Conservation (phyloP, 345 rosid species). For the rapeseed (Brassica napus) region DNA sequence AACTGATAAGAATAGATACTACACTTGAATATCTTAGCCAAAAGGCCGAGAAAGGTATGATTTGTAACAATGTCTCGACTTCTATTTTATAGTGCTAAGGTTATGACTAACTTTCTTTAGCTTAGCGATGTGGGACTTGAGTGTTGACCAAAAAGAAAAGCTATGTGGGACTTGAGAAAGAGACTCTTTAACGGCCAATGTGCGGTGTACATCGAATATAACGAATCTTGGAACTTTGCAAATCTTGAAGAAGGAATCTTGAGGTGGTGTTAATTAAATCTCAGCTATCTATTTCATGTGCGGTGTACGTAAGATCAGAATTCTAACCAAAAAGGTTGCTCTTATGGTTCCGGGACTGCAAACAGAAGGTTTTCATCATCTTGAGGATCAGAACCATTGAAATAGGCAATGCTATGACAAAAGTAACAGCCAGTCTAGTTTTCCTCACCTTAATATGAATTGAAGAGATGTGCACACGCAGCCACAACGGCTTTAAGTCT, state of each 20-base stretch:
- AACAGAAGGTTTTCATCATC: background rate
- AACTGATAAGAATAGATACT: slow-evolving; percentile 66
- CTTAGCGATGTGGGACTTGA: background rate
- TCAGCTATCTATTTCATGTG: background rate
- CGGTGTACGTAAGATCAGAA: background rate
- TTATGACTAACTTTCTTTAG: background rate
- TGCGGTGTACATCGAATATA: too few species aligned
- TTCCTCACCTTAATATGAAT: background rate
- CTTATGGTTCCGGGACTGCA: background rate
- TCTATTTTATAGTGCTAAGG: background rate
- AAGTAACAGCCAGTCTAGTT: background rate
- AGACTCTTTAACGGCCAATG: background rate
- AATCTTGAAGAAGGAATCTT: background rate
- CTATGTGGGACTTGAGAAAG: background rate
- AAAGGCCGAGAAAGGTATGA: slow-evolving; percentile 70
- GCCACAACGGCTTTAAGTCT: background rate
- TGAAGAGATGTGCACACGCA: background rate
- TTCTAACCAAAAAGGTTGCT: background rate
- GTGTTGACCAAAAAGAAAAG: background rate
- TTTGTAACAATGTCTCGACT: fast-evolving
- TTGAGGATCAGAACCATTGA: background rate
- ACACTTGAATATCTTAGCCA: slow-evolving; percentile 65
- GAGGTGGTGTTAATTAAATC: too few species aligned
- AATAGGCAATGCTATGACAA: background rate
- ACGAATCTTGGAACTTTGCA: background rate